A percentile compares a stretch with the other conserved stretches of the same genome.
phyloP scores from a whole-genome alignment of 2,329 filamentous ascomycete genomes.

The Helminthosporium solani region DNA sequence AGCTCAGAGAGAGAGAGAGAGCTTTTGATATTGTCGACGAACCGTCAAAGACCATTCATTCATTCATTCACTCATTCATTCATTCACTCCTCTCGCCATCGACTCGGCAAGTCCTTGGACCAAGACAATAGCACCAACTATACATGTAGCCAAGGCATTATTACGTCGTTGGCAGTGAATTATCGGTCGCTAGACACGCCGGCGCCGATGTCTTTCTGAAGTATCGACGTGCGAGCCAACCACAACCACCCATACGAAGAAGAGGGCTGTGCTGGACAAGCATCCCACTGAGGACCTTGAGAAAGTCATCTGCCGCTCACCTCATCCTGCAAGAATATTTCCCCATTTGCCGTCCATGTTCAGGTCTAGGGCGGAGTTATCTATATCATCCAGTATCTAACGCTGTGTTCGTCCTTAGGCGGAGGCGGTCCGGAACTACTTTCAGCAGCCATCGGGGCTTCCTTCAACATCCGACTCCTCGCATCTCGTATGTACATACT shows the following conservation, averaged over 20 bases:
- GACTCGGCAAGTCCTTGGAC: no score
- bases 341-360: no score
- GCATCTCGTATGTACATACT: neutral
- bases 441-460: no score
- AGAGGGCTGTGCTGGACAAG: neutral
- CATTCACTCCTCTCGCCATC: no score
- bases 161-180: neutral
- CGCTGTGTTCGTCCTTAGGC: no score
- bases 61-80: no score
- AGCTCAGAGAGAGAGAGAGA: no score
- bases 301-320: conserved; percentile 9
- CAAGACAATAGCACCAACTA: neutral
- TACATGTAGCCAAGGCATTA: neutral
- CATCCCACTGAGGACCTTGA: conserved; percentile 1
- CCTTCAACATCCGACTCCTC: conserved; percentile 1
- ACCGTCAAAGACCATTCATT: no score
- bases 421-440: no score
- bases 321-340: neutral
- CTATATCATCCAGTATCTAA: no score
- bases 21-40: no score
- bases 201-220: neutral
- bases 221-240: neutral
- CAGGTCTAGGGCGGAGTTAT: no score
- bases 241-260: neutral
- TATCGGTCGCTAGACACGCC: neutral